Percentiles rank a stretch among this genome's conserved stretches.
phyloP scores from a whole-genome alignment of 1,284 basidiomycete genomes.

The Microbotryum lychnidis-dioicae region DNA sequence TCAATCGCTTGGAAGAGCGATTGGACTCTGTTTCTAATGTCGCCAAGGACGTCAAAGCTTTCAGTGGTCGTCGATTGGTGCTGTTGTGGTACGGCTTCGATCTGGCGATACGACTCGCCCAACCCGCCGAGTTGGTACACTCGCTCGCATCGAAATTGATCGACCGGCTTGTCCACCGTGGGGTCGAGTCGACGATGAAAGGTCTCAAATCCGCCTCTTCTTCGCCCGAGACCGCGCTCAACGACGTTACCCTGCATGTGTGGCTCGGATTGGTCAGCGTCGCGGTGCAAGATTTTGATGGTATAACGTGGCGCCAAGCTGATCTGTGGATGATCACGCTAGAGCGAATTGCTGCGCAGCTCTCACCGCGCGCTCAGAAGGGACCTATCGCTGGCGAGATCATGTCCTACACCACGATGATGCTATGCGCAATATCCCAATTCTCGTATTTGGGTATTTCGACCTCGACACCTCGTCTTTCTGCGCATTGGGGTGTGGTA shows the following conservation, averaged over 20 bases:
- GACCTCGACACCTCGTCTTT: conserved; percentile 47
- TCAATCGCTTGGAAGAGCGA: conserved; percentile 43
- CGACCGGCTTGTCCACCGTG: conserved; percentile 50
- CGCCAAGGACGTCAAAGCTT: conserved; percentile 24
- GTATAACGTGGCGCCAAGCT: conserved; percentile 12
- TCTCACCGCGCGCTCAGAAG: conserved; percentile 31
- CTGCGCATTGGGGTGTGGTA: conserved; percentile 62
- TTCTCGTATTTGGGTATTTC: conserved; percentile 58
- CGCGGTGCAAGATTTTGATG: conserved; percentile 3
- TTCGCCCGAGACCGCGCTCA: conserved; percentile 41
- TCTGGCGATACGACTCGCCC: conserved; percentile 12
- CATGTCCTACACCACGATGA: conserved; percentile 64
- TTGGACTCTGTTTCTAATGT: conserved; percentile 38
- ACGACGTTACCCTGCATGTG: conserved; percentile 52
- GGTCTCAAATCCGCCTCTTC: conserved; percentile 39
- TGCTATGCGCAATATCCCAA: conserved; percentile 66
- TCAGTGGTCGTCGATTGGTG: background rate
- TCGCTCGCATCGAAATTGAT: conserved; percentile 43
- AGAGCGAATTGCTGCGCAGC: conserved; percentile 27
- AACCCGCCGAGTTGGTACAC: background rate
- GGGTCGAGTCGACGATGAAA: conserved; percentile 49
- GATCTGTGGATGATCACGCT: conserved; percentile 41
- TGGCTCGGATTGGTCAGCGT: conserved; percentile 71
- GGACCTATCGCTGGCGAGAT: conserved; percentile 53
- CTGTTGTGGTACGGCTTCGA: conserved; percentile 21